Evolutionary conservation across 176 grass and related monocot species (phyloP).

Genomic region (Oryza rufipogon): DNA sequence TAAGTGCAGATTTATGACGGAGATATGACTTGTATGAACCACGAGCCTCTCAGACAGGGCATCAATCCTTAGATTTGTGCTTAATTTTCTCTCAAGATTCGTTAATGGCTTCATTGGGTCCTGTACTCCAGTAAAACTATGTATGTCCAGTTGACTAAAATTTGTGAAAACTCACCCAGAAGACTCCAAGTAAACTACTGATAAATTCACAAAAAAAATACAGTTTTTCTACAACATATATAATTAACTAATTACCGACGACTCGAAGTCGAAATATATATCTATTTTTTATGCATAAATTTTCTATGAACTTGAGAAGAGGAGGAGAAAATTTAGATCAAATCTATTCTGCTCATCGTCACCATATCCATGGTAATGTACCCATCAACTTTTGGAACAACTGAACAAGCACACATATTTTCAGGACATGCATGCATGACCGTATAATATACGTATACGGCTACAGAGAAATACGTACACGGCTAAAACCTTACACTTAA

Average conservation of each 20-base stretch:
- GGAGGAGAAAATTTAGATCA: not conserved
- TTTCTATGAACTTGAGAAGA: not conserved
- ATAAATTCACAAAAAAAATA: not conserved
- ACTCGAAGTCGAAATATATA: not conserved
- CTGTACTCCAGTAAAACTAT: constrained; percentile 34
- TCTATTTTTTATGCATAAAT: not conserved
- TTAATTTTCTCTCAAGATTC: constrained; percentile 49
- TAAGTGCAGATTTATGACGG: constrained; percentile 29
- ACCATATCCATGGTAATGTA: constrained; percentile 8
- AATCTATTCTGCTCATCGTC: not conserved
- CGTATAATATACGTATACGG: constrained; percentile 17
- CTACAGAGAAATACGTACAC: not conserved
- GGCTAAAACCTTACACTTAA: constrained; percentile 28
- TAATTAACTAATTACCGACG: not conserved
- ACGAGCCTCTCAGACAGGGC: constrained; percentile 39
- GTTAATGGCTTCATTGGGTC: constrained; percentile 28
- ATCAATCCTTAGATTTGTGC: constrained; percentile 40
- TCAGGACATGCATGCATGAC: constrained; percentile 8
- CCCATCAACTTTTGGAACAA: not conserved
- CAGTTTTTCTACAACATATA: not conserved
- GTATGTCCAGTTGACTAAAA: not conserved
- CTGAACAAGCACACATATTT: constrained; percentile 37
- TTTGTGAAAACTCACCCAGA: not conserved
- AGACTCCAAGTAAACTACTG: not conserved
- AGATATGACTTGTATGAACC: constrained; percentile 4